phyloP scores from a whole-genome alignment of 2,329 filamentous ascomycete genomes.

The Trichoderma sp. region DNA sequence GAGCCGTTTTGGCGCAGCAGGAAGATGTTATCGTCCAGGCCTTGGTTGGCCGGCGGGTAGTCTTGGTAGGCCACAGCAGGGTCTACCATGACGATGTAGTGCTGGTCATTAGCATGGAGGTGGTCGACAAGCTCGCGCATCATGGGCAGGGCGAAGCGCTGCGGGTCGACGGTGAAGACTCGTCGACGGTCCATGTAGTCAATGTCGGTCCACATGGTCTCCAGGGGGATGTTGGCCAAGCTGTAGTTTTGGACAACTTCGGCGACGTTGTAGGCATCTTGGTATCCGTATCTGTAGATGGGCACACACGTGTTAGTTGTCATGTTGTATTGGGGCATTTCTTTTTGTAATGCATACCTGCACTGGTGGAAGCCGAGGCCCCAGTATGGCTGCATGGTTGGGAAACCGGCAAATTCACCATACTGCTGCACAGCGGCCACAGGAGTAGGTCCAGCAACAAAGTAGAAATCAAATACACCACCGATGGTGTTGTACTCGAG shows the following conservation, averaged over 20 bases:
- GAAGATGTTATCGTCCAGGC: slow-evolving; percentile 50
- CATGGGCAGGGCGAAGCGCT: slow-evolving; percentile 65
- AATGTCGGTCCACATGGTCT: slow-evolving; percentile 75
- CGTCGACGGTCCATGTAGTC: slow-evolving; percentile 63
- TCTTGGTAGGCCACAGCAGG: slow-evolving; percentile 60
- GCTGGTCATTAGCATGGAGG: slow-evolving; percentile 66
- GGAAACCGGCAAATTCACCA: slow-evolving; percentile 66
- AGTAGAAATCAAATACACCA: slow-evolving; percentile 77
- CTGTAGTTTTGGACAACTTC: slow-evolving; percentile 69
- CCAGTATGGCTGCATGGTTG: slow-evolving; percentile 80
- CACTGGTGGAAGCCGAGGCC: slow-evolving; percentile 83
- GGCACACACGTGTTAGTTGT: neutral
- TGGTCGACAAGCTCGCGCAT: slow-evolving; percentile 67
- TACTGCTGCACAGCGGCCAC: slow-evolving; percentile 71
- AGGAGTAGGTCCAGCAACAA: slow-evolving; percentile 72
- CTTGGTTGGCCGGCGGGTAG: slow-evolving; percentile 45
- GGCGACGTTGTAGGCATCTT: slow-evolving; percentile 68
- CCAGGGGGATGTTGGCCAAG: slow-evolving; percentile 65
- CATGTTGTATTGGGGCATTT: no score
- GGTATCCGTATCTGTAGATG: slow-evolving; percentile 68
- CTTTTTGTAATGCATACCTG: slow-evolving; percentile 35
- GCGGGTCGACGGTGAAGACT: slow-evolving; percentile 65
- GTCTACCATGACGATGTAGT: slow-evolving; percentile 79
- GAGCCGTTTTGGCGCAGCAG: slow-evolving; percentile 57
- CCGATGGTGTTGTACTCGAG: slow-evolving; percentile 81